Base-by-base conservation (phyloP, 1,284 basidiomycete species). In the Microbotryum intermedium region DNA sequence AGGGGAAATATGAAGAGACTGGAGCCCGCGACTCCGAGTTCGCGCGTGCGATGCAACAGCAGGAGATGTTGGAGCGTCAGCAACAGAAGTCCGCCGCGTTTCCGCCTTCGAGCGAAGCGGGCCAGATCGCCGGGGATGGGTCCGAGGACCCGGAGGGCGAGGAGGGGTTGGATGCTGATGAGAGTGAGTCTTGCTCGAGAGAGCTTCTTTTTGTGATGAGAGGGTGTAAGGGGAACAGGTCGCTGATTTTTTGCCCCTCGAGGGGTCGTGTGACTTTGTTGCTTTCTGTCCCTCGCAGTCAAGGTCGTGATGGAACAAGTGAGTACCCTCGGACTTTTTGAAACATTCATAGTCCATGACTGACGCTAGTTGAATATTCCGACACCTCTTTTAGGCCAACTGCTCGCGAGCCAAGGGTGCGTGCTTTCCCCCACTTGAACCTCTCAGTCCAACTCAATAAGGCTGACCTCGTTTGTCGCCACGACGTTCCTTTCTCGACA, bases 261-360 rank as follows among this genome's bases (percentile, higher is more conserved):
- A n/a, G 20, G 18, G 21, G 26, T 23, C 46, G 21, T 20, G 46
- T 23, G 26, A 20, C 46, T 13, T 48, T 23, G 13, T 23, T 21
- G 21, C 21, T 47, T 21, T 47, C 46, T n/a, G n/a, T 42, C 44
- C 9, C 30, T n/a, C n/a, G 20, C 25, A 51, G 55, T 95, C 68
- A 90, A 97, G 70, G 83, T 95, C 61, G 90, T 98, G 59, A 90
- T 97, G 80, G 81, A 83, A 61, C 91, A 94, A 79, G 77, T 71
- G 42, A 28, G 62, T 39, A 39, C 9, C 18, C 2, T 39, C 11
- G 34, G 10, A 1, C 34, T n/a, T n/a, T n/a, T n/a, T n/a, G n/a
- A n/a, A n/a, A n/a, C n/a, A n/a, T n/a, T n/a, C n/a, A n/a, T n/a
- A n/a, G n/a, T n/a, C n/a, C n/a, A n/a, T n/a, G n/a, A 16, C 34